Evolutionary conservation across 352 stramenopile species (phyloP), one percentile per base, ranked within the genome.

Genomic region (Achlya hypogyna): DNA sequence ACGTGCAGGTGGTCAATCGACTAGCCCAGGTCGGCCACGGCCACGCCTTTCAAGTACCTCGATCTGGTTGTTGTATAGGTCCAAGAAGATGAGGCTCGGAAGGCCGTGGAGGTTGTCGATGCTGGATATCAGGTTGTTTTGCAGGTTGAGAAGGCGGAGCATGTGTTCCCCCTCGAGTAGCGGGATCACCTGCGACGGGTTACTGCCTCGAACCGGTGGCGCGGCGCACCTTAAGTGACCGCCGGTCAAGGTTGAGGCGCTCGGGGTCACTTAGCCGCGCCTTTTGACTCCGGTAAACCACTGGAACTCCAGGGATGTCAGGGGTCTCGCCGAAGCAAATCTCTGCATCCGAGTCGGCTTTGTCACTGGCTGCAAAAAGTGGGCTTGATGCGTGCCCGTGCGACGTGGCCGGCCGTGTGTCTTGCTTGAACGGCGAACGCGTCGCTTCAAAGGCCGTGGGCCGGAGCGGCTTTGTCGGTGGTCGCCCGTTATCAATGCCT

Each of bases 51-150:
- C 69, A 8, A 84, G 58, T 22, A 88, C 78, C 72, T 92, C 84
- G 25, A 97, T 88, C 10, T 84, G 73, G 70, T 97, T 97, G 71
- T 97, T 96, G 76, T 97, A 97, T 16, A 97, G 73, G 43, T 97
- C 89, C 0, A 97, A 70, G 49, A 97, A 97, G 34, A 97, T 96
- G 45, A 97, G 71, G 65, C 96, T 97, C 0, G 84, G 82, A 4
- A 97, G 72, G 20, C 84, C 81, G 8, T 82, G 49, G 18, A 97
- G 70, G 69, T 97, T 95, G 23, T 88, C 77, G 51, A 97, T 96
- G 32, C 71, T 71, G 10, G 69, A 74, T 62, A 97, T 96, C 12
- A 78, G 62, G 69, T 97, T 97, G 75, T 97, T 96, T 71, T 97
- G 89, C 27, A 95, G 73, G 67, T 97, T 97, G 27, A 97, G 76